phyloP scores from a whole-genome alignment of 2,329 filamentous ascomycete genomes.

The Colletotrichum plurivorum region DNA sequence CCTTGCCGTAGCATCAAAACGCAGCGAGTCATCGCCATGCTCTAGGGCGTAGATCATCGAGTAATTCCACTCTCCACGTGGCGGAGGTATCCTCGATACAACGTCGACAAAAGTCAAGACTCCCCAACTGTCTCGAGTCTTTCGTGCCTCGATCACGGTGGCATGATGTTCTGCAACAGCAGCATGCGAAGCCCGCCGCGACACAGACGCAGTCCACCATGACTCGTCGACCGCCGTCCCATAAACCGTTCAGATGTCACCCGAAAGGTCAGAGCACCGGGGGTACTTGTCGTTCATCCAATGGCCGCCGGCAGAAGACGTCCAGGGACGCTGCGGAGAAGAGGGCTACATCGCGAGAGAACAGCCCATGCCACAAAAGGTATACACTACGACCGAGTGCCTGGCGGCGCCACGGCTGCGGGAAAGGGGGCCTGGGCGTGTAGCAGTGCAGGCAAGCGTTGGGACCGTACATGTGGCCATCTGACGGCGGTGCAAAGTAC shows the following conservation, averaged over 20 bases:
- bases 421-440: not conserved
- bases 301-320: constrained; percentile 11
- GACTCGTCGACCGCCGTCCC: constrained; percentile 23
- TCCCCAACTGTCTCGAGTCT: not conserved
- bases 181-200: constrained; percentile 10
- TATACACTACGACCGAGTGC: constrained; percentile 3
- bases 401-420: not conserved
- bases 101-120: not conserved
- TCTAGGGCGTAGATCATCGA: too few species aligned
- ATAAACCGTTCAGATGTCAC: constrained; percentile 16
- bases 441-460: not conserved
- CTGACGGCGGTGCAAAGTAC: not conserved
- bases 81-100: not conserved
- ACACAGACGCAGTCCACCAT: not conserved
- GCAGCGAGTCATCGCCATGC: too few species aligned
- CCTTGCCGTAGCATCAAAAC: too few species aligned
- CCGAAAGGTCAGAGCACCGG: constrained; percentile 16
- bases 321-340: constrained; percentile 18
- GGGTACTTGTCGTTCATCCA: constrained; percentile 28
- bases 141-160: too few species aligned
- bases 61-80: too few species aligned
- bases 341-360: not conserved
- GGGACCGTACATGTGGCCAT: not conserved
- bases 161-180: not conserved
- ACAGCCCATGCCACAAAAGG: not conserved